Conservation (phyloP, 805 yeast species). For the Sungouiella blattae region DNA sequence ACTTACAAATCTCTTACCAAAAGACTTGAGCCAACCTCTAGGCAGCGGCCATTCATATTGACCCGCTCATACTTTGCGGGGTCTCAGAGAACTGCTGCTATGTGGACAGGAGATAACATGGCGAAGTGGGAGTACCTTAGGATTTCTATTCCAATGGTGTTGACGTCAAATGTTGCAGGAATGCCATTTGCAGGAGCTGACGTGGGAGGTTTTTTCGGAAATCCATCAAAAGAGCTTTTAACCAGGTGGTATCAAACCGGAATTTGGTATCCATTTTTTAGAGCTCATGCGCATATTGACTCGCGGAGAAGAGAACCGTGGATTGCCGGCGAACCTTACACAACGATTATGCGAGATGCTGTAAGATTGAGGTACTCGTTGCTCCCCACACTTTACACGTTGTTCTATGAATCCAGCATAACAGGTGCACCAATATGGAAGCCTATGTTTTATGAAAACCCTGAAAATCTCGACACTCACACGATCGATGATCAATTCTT, state of each 20-base stretch:
- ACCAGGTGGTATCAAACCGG: constrained; percentile 97
- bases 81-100: constrained; percentile 85
- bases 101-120: constrained; percentile 98
- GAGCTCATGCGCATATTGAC: constrained; percentile 97
- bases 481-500: constrained; percentile 80
- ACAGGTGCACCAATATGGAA: constrained; percentile 68
- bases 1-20: constrained; percentile 64
- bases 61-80: constrained; percentile 90
- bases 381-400: constrained; percentile 77
- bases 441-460: constrained; percentile 61
- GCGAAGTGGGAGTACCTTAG: constrained; percentile 87
- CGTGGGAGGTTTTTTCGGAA: constrained; percentile 94
- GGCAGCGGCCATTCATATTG: constrained; percentile 77
- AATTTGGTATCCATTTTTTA: constrained; percentile 91
- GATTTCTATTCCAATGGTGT: constrained; percentile 80
- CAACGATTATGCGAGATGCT: constrained; percentile 63
- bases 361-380: constrained; percentile 69
- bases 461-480: constrained; percentile 45
- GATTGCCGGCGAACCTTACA: constrained; percentile 73
- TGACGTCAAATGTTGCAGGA: constrained; percentile 77
- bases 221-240: constrained; percentile 77
- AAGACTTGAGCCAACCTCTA: constrained; percentile 42
- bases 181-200: constrained; percentile 95
- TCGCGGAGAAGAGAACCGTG: constrained; percentile 91
- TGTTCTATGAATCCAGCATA: constrained; percentile 60